A percentile compares a stretch with the other conserved stretches of the same genome.
phyloP scores from a whole-genome alignment of 371 early-diverging fungal species.

The Mortierella sp. region DNA sequence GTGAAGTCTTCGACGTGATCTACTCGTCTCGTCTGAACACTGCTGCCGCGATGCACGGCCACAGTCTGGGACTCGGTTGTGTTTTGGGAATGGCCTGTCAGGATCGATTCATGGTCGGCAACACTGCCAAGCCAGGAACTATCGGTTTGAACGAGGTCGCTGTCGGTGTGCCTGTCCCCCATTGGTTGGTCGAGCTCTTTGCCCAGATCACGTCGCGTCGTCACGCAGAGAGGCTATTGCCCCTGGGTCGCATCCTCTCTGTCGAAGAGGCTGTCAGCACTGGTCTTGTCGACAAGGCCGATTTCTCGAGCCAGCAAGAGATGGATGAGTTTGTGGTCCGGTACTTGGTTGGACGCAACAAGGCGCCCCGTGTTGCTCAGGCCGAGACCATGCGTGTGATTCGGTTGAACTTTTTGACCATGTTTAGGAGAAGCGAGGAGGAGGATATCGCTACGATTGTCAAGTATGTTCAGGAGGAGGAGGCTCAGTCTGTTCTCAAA shows the following conservation, averaged over 20 bases:
- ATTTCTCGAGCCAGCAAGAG: slow-evolving; percentile 43
- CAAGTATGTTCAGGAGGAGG: slow-evolving; percentile 35
- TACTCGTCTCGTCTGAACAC: slow-evolving; percentile 55
- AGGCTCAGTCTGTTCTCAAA: slow-evolving; percentile 49
- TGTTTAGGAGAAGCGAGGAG: slow-evolving; percentile 34
- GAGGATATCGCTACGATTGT: slow-evolving; percentile 47
- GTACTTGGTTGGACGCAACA: slow-evolving; percentile 32
- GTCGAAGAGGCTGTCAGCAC: slow-evolving; percentile 32
- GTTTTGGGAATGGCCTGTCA: slow-evolving; percentile 57
- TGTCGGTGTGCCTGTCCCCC: slow-evolving; percentile 53
- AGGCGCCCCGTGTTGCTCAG: slow-evolving; percentile 36
- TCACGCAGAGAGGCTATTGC: slow-evolving; percentile 47
- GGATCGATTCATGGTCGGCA: slow-evolving; percentile 53
- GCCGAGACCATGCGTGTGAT: slow-evolving; percentile 51
- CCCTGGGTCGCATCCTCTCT: slow-evolving; percentile 43
- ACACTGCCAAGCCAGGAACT: slow-evolving; percentile 35
- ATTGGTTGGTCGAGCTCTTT: slow-evolving; percentile 50
- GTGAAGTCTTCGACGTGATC: slow-evolving; percentile 48
- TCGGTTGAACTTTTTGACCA: slow-evolving; percentile 39
- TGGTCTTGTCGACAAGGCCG: slow-evolving; percentile 44
- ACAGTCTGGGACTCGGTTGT: slow-evolving; percentile 54
- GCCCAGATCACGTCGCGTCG: slow-evolving; percentile 42
- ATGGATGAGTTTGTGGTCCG: slow-evolving; percentile 52
- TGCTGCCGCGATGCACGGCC: slow-evolving; percentile 53
- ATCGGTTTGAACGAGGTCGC: slow-evolving; percentile 55